Evolutionary conservation across 805 yeast species (phyloP).

Genomic region (Candida boidinii): DNA sequence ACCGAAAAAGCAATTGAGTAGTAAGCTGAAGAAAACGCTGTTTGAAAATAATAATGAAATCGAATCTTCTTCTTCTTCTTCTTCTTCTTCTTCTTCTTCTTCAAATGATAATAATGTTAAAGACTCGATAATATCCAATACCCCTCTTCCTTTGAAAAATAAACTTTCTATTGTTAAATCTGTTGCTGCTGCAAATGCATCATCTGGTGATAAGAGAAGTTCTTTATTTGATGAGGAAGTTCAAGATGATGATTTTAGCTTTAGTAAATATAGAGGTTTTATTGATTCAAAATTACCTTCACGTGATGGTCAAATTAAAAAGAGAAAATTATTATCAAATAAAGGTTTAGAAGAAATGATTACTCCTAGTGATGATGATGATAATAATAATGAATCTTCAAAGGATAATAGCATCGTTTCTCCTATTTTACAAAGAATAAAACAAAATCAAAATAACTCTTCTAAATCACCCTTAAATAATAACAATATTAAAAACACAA

Average conservation of each 20-base stretch:
- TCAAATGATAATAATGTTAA: neutral
- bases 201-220: too few relatives aligned
- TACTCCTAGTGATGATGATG: constrained; percentile 6
- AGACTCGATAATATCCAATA: too few relatives aligned
- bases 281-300: neutral
- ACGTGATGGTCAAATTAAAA: neutral
- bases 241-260: too few relatives aligned
- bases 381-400: constrained; percentile 1
- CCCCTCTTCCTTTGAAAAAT: too few relatives aligned
- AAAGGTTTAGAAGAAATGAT: constrained; percentile 2
- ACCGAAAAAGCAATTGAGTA: neutral
- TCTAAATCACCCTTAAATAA: constrained; percentile 1
- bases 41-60: constrained; percentile 5
- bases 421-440: constrained; percentile 13
- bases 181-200: too few relatives aligned
- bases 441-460: constrained; percentile 7
- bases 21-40: constrained; percentile 1
- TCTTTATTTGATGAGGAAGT: too few relatives aligned
- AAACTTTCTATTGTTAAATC: too few relatives aligned
- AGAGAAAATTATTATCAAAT: constrained; percentile 3
- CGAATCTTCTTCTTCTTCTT: neutral
- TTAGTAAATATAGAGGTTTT: too few relatives aligned
- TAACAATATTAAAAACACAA: constrained; percentile 1
- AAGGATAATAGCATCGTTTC: constrained; percentile 5
- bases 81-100: too few relatives aligned